Base-by-base conservation (phyloP, 768 basidiomycete genomes). In the Fomitopsis pulvina region DNA sequence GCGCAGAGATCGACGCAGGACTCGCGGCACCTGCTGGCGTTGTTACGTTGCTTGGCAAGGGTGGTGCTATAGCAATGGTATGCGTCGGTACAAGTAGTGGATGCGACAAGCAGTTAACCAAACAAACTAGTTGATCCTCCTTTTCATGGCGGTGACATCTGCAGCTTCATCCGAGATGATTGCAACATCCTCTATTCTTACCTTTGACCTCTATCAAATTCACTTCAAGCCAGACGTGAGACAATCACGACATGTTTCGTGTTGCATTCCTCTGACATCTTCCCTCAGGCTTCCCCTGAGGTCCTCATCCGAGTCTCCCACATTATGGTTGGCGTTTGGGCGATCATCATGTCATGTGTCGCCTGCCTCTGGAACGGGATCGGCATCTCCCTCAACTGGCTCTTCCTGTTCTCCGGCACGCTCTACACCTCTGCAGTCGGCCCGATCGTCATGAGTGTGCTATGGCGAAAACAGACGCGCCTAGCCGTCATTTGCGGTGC, bases 141-240 rank as follows among this genome's bases (percentile, higher is more conserved):
- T 58, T 11, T 65, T 63, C 56, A 60, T 61, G 62, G 63, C 64
- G 2, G 63, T 60, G 12, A 66, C 63, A 16, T 57, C 57, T 21
- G 57, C 61, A 37, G 52, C 57, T 4, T 57, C 55, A 42, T 57
- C 64, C 14, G 60, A 66, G 34, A 51, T 64, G 21, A 63, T 65
- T 38, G 63, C 64, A 2, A 60, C 58, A 3, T 58, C 58, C 2
- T 57, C 56, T 34, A 56, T 65, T 52, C 49, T 64, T 27, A 50
- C 49, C 18, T 50, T 43, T 22, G 49, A 50, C 26, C 41, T 50
- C 11, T 50, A 50, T 20, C 49, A 45, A 20, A 45, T 50, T 21
- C 49, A 43, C 30, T 32, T 50, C 49, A 42, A 34, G 34, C 43
- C 43, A 3, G 41, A 43, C 18, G 30, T 50, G 3, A 2, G 41